These are phyloP conservation scores for Ramichloridium luteum DNA, from an alignment of 2,329 filamentous ascomycete genomes.

Conservation along the genomic window DNA sequence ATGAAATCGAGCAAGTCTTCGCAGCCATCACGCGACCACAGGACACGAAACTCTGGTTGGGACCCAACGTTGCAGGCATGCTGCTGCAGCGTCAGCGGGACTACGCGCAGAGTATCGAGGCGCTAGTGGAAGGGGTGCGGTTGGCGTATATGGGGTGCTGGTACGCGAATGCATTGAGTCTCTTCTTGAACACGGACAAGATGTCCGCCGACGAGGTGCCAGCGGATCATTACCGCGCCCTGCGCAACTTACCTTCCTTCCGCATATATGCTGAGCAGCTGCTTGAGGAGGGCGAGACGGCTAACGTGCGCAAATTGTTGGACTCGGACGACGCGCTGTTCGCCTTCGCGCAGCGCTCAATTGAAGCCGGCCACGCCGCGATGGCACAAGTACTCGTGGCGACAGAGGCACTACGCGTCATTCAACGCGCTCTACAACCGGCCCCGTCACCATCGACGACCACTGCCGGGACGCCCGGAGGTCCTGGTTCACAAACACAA, in stretches of 20 bases:
- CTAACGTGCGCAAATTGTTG: slow-evolving; percentile 40
- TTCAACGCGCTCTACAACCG: slow-evolving; percentile 29
- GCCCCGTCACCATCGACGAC: too few species aligned
- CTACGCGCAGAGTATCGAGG: slow-evolving; percentile 63
- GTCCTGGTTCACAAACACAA: too few species aligned
- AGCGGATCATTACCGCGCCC: slow-evolving; percentile 51
- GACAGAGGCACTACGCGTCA: slow-evolving; percentile 22
- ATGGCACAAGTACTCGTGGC: slow-evolving; percentile 30
- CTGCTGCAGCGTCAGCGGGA: slow-evolving; percentile 63
- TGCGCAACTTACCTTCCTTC: slow-evolving; percentile 60
- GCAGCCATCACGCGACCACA: slow-evolving; percentile 49
- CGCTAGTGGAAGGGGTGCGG: slow-evolving; percentile 49
- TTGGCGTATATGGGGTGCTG: slow-evolving; percentile 82
- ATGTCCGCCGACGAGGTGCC: slow-evolving; percentile 33
- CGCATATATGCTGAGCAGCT: slow-evolving; percentile 27
- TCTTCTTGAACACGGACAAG: slow-evolving; percentile 41
- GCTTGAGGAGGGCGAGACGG: slow-evolving; percentile 19
- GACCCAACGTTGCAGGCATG: slow-evolving; percentile 48
- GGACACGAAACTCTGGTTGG: slow-evolving; percentile 46
- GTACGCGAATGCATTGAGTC: slow-evolving; percentile 62
- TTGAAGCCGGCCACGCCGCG: slow-evolving; percentile 28
- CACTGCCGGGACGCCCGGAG: too few species aligned
- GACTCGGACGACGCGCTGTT: slow-evolving; percentile 47
- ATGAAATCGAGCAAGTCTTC: slow-evolving; percentile 62
- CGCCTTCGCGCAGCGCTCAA: slow-evolving; percentile 27